Conservation (phyloP, 2,329 filamentous ascomycete genomes). For the Alternaria brassicicola region DNA sequence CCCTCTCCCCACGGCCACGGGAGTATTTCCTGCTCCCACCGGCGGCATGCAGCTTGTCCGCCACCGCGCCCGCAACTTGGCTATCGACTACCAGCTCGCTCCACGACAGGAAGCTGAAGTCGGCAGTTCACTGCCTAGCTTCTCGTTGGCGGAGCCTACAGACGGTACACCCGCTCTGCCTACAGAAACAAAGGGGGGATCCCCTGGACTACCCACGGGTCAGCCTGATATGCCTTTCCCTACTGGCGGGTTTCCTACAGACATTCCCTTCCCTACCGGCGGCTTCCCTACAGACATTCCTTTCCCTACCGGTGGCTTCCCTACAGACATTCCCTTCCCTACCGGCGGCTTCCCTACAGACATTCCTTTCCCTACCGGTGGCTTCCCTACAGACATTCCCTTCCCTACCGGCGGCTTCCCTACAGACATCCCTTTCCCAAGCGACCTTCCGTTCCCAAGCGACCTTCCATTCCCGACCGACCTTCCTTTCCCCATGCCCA, state of each 20-base stretch:
- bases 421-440: neutral
- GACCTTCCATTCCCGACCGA: too few species aligned
- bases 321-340: neutral
- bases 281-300: slow-evolving; percentile 1
- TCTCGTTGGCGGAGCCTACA: slow-evolving; percentile 17
- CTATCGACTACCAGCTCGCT: slow-evolving; percentile 26
- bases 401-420: slow-evolving; percentile 8
- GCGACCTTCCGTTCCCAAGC: neutral
- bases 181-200: neutral
- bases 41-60: neutral
- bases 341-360: slow-evolving; percentile 7
- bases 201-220: neutral
- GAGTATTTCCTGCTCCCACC: neutral
- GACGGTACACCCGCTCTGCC: neutral
- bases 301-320: neutral
- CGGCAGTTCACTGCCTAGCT: slow-evolving; percentile 13
- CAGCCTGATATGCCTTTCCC: neutral
- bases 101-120: slow-evolving; percentile 13
- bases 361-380: neutral
- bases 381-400: neutral
- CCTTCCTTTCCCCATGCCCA: slow-evolving; percentile 6
- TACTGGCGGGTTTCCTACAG: neutral
- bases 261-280: neutral
- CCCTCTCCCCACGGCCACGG: slow-evolving; percentile 13
- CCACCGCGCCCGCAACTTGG: slow-evolving; percentile 2